These are phyloP conservation scores for Aspergillus homomorphus DNA, from an alignment of 495 filamentous ascomycete species.

Conservation along the genomic window DNA sequence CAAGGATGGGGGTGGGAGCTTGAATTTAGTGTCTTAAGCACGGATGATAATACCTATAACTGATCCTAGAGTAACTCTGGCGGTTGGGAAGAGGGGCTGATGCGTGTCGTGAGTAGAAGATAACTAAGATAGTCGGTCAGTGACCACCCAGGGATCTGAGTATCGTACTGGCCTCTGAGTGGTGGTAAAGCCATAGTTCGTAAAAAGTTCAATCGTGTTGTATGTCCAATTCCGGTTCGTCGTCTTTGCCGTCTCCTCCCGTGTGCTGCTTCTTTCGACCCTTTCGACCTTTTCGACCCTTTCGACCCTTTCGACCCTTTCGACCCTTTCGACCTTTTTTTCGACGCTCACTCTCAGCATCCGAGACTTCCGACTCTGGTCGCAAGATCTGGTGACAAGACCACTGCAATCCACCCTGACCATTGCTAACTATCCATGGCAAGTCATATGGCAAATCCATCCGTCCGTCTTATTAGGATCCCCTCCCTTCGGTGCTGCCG, in stretches of 20 bases:
- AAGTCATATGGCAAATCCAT: conserved; percentile 25
- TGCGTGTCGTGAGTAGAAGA: background rate
- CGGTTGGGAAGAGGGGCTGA: background rate
- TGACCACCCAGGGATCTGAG: background rate
- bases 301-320: background rate
- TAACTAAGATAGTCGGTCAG: background rate
- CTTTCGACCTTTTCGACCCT: background rate
- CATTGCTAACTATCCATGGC: conserved; percentile 21
- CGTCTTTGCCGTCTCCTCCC: conserved; percentile 13
- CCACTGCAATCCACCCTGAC: conserved; percentile 20
- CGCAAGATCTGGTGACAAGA: conserved; percentile 23
- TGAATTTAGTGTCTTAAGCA: background rate
- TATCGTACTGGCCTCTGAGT: background rate
- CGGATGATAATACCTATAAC: too few species aligned
- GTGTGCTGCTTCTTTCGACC: conserved; percentile 3
- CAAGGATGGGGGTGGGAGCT: background rate
- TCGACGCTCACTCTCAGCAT: too few species aligned
- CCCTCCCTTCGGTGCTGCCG: conserved; percentile 11
- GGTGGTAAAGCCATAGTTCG: background rate
- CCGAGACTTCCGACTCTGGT: conserved; percentile 23
- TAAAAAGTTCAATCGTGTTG: background rate
- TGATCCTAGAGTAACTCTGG: background rate
- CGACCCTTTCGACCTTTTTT: background rate
- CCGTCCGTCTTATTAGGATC: conserved; percentile 16
- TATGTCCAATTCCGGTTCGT: background rate